Evolutionary conservation across 2,329 filamentous ascomycete genomes (phyloP).

Genomic region (Trichoderma arundinaceum): DNA sequence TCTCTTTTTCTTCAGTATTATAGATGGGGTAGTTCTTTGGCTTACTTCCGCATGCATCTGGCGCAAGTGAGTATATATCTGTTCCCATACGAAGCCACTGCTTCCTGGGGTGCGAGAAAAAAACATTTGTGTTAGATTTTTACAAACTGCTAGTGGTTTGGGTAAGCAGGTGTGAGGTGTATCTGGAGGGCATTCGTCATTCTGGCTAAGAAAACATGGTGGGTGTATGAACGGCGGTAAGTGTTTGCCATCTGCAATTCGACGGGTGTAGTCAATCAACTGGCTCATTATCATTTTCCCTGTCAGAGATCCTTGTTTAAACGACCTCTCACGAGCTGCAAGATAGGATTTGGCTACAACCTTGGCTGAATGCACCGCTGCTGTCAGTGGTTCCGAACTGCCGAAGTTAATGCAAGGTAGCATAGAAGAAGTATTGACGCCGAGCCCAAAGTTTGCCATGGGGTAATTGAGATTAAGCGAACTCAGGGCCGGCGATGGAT

Average conservation of each 20-base stretch:
- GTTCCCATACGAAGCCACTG: conserved; percentile 6
- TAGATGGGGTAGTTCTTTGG: fast-evolving
- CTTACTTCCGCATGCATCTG: conserved; percentile 13
- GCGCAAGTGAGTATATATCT: conserved; percentile 13
- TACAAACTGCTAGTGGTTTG: not conserved
- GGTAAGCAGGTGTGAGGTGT: not conserved
- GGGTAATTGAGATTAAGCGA: not conserved
- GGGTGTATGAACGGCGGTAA: conserved; percentile 22
- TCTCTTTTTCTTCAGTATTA: no score
- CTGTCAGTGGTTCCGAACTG: not conserved
- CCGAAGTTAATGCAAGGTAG: not conserved
- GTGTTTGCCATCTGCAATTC: conserved; percentile 12
- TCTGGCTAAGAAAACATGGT: conserved; percentile 6
- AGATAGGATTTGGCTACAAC: not conserved
- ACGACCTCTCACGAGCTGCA: conserved; percentile 7
- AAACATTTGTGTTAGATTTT: not conserved
- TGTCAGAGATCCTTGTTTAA: conserved; percentile 16
- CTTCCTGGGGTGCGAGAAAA: conserved; percentile 16
- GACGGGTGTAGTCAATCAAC: conserved; percentile 17
- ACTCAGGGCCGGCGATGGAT: not conserved
- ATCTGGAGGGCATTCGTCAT: not conserved
- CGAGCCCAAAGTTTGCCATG: not conserved
- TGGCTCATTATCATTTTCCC: conserved; percentile 19
- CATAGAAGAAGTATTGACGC: not conserved
- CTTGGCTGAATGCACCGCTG: not conserved